A percentile compares a stretch with the other conserved stretches of the same genome.
phyloP scores from a whole-genome alignment of 2,329 filamentous ascomycete genomes.

The Epichloe typhina region DNA sequence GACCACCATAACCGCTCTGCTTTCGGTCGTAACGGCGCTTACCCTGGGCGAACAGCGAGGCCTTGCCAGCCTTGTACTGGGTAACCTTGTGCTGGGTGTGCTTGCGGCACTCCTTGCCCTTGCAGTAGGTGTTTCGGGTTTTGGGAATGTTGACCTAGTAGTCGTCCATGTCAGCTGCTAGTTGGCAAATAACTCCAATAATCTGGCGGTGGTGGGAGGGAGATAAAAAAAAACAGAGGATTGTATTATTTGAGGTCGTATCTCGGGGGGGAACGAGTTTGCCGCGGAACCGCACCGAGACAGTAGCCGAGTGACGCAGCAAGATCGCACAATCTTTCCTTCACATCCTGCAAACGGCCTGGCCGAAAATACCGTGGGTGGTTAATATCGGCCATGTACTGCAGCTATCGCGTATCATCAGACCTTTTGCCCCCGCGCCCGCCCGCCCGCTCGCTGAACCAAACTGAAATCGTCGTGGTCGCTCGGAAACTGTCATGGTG shows the following conservation, averaged over 20 bases:
- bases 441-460: background rate
- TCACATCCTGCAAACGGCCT: too few relatives aligned
- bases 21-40: slow-evolving; percentile 99
- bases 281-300: background rate
- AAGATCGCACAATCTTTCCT: background rate
- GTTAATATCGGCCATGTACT: background rate
- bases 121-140: slow-evolving; percentile 95
- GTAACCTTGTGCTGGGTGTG: slow-evolving; percentile 88
- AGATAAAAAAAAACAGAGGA: background rate
- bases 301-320: background rate
- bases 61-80: slow-evolving; percentile 96
- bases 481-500: slow-evolving; percentile 18
- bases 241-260: background rate
- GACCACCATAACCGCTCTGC: slow-evolving; percentile 99
- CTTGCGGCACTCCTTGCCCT: slow-evolving; percentile 87
- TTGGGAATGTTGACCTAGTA: slow-evolving; percentile 91
- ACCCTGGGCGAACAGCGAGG: slow-evolving; percentile 92
- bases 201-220: background rate
- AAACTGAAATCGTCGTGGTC: background rate
- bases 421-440: background rate
- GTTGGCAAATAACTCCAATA: background rate
- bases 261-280: background rate
- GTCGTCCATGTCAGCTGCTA: slow-evolving; percentile 4
- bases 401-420: background rate
- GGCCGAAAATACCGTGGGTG: too few relatives aligned